Evolutionary conservation across 1,284 basidiomycete species (phyloP).

Genomic region (Apiotrichum montevideense): DNA sequence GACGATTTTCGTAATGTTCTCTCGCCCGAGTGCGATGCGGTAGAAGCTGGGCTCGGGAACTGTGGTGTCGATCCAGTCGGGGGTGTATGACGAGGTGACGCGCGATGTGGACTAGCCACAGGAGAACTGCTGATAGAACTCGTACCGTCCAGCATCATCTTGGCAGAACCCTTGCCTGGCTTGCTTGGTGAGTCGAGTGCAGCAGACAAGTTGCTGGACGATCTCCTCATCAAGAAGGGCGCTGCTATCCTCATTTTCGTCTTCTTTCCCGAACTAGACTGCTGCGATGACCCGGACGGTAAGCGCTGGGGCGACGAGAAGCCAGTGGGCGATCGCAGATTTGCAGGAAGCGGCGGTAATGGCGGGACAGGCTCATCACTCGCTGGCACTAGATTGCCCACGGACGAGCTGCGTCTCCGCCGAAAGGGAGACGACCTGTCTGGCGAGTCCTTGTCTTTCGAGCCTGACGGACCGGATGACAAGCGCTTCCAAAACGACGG

Average conservation of each 20-base stretch:
- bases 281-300: constrained; percentile 5
- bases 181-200: constrained; percentile 3
- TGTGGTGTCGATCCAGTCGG: not conserved
- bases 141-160: not conserved
- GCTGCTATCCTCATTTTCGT: constrained; percentile 4
- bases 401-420: constrained; percentile 25
- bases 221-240: constrained; percentile 23
- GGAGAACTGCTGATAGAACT: too few species aligned
- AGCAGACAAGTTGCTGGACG: constrained; percentile 27
- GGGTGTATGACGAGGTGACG: too few species aligned
- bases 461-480: constrained; percentile 16
- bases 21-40: not conserved
- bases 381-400: constrained; percentile 7
- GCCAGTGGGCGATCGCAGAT: constrained; percentile 24
- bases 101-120: too few species aligned
- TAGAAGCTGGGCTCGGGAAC: not conserved
- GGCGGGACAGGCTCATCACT: constrained; percentile 20
- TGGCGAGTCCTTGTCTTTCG: not conserved
- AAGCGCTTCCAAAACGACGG: constrained; percentile 34
- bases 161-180: not conserved
- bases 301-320: constrained; percentile 1
- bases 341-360: constrained; percentile 30
- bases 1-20: not conserved
- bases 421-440: not conserved
- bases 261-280: not conserved